Percentiles rank a stretch among this genome's conserved stretches.
phyloP scores from a whole-genome alignment of 2,329 filamentous ascomycete genomes.

The Purpureocillium takamizusanense region DNA sequence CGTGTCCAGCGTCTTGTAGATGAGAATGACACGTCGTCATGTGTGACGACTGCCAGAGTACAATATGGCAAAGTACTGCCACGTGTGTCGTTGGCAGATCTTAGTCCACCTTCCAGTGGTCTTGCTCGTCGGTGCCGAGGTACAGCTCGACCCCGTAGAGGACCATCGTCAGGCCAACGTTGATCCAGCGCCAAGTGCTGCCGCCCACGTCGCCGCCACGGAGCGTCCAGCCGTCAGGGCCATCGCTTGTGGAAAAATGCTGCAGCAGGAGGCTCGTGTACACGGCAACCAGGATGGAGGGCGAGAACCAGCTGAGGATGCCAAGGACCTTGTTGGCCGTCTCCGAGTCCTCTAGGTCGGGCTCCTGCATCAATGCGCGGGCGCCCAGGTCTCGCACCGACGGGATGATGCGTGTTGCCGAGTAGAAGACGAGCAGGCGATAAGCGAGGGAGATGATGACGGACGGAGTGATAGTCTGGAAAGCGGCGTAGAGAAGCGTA shows the following conservation, averaged over 20 bases:
- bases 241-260: constrained; percentile 76
- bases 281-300: constrained; percentile 87
- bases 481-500: constrained; percentile 79
- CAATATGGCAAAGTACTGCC: no score
- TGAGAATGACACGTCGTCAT: no score
- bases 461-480: constrained; percentile 91
- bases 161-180: constrained; percentile 79
- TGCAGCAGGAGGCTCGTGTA: constrained; percentile 94
- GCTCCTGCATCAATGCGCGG: constrained; percentile 73
- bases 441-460: constrained; percentile 94
- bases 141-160: constrained; percentile 88
- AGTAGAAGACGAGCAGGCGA: constrained; percentile 90
- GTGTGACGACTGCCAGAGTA: no score
- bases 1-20: no score
- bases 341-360: constrained; percentile 76
- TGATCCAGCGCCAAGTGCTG: constrained; percentile 89
- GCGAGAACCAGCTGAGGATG: constrained; percentile 87
- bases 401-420: constrained; percentile 90
- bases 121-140: constrained; percentile 73
- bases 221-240: constrained; percentile 70
- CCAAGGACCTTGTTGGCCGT: constrained; percentile 72
- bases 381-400: constrained; percentile 83
- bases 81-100: no score
- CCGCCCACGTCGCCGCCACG: constrained; percentile 72
- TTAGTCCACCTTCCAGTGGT: constrained; percentile 96